Conservation (phyloP, 1,284 basidiomycete genomes). For the Cystobasidium sp. region DNA sequence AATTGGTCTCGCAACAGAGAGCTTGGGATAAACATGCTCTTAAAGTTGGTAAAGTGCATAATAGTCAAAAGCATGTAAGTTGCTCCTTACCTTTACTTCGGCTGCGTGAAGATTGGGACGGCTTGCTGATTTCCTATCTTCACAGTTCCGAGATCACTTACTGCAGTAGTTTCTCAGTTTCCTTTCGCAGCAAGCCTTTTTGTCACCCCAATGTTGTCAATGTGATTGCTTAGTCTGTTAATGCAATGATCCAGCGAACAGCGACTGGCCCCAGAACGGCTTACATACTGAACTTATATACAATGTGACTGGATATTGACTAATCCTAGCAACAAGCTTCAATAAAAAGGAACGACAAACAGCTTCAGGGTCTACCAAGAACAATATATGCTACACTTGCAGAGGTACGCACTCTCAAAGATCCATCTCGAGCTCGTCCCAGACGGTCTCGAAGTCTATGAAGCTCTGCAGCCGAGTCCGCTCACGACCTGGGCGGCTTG, state of each 20-base stretch:
- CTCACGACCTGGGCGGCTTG: background rate
- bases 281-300: too few species aligned
- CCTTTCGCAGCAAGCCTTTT: too few species aligned
- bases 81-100: too few species aligned
- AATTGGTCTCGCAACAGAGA: constrained; percentile 81
- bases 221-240: background rate
- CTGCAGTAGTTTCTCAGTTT: constrained; percentile 11
- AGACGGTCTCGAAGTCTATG: constrained; percentile 25
- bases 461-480: constrained; percentile 15
- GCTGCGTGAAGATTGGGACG: background rate
- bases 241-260: too few species aligned
- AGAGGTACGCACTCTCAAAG: background rate
- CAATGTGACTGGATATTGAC: too few species aligned
- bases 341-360: background rate
- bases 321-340: too few species aligned
- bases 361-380: background rate
- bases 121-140: background rate
- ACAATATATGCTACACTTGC: background rate
- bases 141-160: constrained; percentile 35
- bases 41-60: constrained; percentile 70
- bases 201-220: background rate
- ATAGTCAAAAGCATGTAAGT: constrained; percentile 74
- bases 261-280: too few species aligned
- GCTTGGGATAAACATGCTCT: constrained; percentile 83
- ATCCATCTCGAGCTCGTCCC: constrained; percentile 29